Percentiles rank a stretch among this genome's conserved stretches.
phyloP scores from a whole-genome alignment of 2,329 filamentous ascomycete species.

The Parastagonospora nodorum region DNA sequence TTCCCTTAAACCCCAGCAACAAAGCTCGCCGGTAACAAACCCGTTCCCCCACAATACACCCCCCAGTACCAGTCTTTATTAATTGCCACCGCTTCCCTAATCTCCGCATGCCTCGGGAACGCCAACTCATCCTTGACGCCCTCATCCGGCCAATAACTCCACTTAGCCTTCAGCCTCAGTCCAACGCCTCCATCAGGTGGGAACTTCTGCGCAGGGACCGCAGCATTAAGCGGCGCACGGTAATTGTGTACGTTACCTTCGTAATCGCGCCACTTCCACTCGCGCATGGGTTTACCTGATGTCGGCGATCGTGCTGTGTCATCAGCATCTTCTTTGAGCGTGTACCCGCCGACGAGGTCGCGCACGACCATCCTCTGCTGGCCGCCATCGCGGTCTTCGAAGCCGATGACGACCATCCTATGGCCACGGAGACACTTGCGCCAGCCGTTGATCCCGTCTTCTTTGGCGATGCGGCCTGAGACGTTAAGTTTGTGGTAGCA shows the following conservation, averaged over 20 bases:
- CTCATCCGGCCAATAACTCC: conserved; percentile 76
- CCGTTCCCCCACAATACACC: conserved; percentile 78
- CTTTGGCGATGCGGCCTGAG: conserved; percentile 67
- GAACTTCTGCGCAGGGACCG: conserved; percentile 49
- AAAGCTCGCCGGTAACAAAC: conserved; percentile 81
- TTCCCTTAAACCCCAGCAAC: conserved; percentile 38
- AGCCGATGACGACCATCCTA: conserved; percentile 81
- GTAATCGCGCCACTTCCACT: conserved; percentile 44
- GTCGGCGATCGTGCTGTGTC: conserved; percentile 9
- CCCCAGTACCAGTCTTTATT: conserved; percentile 93
- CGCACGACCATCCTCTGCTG: conserved; percentile 70
- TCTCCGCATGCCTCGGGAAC: conserved; percentile 82
- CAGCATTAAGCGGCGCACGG: conserved; percentile 6
- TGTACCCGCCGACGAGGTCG: conserved; percentile 78
- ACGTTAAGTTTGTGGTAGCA: conserved; percentile 75
- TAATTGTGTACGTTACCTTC: conserved; percentile 37
- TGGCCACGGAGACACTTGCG: conserved; percentile 79
- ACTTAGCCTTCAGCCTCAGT: conserved; percentile 66
- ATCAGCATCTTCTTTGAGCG: conserved; percentile 64
- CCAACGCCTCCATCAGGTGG: conserved; percentile 79
- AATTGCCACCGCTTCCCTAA: conserved; percentile 81
- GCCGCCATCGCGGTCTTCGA: conserved; percentile 70
- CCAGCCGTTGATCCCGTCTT: conserved; percentile 84
- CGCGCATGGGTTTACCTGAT: conserved; percentile 2
- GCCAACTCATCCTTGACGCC: conserved; percentile 73